Percentiles rank a stretch among this genome's conserved stretches.
These are phyloP conservation scores for Huntiella moniliformis DNA, from an alignment of 2,329 filamentous ascomycete species.

Conservation along the genomic window DNA sequence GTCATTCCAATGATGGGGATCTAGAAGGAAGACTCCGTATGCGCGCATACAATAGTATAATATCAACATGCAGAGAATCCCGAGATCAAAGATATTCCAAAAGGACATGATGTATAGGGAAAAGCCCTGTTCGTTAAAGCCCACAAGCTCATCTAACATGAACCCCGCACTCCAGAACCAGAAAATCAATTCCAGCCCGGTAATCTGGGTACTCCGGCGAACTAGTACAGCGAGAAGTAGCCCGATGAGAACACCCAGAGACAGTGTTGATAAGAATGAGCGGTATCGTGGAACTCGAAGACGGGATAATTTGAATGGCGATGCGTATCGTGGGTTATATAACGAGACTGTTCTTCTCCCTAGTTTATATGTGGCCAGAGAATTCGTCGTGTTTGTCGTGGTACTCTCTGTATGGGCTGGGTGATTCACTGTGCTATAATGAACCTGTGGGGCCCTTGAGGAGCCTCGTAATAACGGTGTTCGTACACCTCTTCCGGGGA, in stretches of 20 bases:
- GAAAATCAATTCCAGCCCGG: conserved; percentile 68
- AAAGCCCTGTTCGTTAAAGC: conserved; percentile 92
- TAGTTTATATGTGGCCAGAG: conserved; percentile 16
- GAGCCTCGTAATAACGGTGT: conserved; percentile 5
- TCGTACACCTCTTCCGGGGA: conserved; percentile 4
- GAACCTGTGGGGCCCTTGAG: conserved; percentile 1
- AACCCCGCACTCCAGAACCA: conserved; percentile 98
- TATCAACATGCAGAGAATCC: conserved; percentile 69
- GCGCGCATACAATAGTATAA: conserved; percentile 79
- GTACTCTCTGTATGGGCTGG: neutral
- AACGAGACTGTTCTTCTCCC: conserved; percentile 57
- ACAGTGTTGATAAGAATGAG: conserved; percentile 75
- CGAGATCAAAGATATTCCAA: conserved; percentile 90
- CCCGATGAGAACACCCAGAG: conserved; percentile 65
- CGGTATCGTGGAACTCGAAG: conserved; percentile 81
- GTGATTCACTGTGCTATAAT: conserved; percentile 3
- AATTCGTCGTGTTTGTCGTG: conserved; percentile 12
- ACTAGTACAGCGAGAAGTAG: conserved; percentile 70
- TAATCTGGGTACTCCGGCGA: conserved; percentile 61
- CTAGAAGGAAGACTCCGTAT: conserved; percentile 69
- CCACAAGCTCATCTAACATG: conserved; percentile 89
- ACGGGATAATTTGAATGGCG: conserved; percentile 76
- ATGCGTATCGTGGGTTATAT: conserved; percentile 81
- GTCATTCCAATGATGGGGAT: conserved; percentile 54
- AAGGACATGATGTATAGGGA: conserved; percentile 94